phyloP scores from a whole-genome alignment of 345 rosid genomes.

The Noccaea bulbosa region DNA sequence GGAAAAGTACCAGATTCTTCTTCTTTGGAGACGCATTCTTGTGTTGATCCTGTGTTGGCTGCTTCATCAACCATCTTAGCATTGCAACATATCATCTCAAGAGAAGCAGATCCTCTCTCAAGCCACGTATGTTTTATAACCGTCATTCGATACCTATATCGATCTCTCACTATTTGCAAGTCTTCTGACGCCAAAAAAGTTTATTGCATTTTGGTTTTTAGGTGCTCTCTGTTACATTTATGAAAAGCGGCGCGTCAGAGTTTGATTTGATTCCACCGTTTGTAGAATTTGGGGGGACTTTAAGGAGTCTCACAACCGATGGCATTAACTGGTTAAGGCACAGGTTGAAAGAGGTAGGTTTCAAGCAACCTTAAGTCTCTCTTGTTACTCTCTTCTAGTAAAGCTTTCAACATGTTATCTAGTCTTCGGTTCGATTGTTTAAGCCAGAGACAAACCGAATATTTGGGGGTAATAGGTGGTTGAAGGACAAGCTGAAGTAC shows the following conservation, averaged over 20 bases:
- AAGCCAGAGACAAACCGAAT: conserved; percentile 15
- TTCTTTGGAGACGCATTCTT: conserved; percentile 58
- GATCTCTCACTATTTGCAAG: neutral
- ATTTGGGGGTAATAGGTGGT: conserved; percentile 55
- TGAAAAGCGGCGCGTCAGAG: conserved; percentile 63
- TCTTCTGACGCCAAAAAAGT: conserved; percentile 1
- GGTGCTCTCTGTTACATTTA: conserved; percentile 77
- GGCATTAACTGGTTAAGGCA: conserved; percentile 63
- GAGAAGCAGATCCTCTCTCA: conserved; percentile 79
- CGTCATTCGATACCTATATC: neutral
- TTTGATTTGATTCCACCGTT: conserved; percentile 57
- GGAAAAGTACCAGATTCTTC: conserved; percentile 51
- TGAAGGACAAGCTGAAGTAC: conserved; percentile 65
- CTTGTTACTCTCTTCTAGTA: conserved; percentile 16
- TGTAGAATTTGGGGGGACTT: conserved; percentile 84
- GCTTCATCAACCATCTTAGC: conserved; percentile 74
- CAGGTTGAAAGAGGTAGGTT: conserved; percentile 72
- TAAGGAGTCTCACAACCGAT: conserved; percentile 84
- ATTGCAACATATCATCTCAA: conserved; percentile 74
- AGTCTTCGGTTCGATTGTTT: neutral
- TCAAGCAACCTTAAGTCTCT: neutral
- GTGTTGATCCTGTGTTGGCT: conserved; percentile 71
- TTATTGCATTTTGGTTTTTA: conserved; percentile 41
- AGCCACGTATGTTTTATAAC: conserved; percentile 51
- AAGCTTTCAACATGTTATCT: conserved; percentile 1